Evolutionary conservation across 2,329 filamentous ascomycete genomes (phyloP).

Genomic region (Talaromyces amestolkiae): DNA sequence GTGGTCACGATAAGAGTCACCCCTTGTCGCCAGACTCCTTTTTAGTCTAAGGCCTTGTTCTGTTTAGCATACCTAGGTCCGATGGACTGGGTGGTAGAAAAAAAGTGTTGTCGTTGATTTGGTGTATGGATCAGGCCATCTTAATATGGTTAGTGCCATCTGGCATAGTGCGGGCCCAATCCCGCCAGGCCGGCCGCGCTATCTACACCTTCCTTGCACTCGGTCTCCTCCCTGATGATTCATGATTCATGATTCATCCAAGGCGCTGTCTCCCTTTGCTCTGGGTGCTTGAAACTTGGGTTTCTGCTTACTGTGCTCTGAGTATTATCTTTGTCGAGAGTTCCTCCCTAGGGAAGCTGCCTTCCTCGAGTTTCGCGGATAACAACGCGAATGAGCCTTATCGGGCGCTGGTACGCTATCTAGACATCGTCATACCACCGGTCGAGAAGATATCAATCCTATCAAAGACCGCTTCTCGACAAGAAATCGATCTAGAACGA

Average conservation of each 20-base stretch:
- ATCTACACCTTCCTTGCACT: conserved; percentile 4
- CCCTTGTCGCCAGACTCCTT: background rate
- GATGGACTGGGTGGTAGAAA: background rate
- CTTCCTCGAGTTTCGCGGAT: background rate
- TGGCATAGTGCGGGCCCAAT: background rate
- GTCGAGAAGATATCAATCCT: background rate
- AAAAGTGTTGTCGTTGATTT: background rate
- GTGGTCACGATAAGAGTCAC: background rate
- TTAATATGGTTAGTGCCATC: background rate
- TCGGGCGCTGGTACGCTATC: conserved; percentile 1
- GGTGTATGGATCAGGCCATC: background rate
- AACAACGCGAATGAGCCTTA: conserved; percentile 1
- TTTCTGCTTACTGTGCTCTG: background rate
- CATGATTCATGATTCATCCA: background rate
- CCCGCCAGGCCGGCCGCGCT: background rate
- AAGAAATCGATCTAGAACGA: background rate
- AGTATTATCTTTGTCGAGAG: background rate
- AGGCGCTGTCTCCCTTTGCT: background rate
- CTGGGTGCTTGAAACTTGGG: background rate
- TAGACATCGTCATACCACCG: background rate
- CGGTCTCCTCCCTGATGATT: background rate
- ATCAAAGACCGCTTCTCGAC: background rate
- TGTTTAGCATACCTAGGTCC: background rate
- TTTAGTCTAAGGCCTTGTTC: background rate
- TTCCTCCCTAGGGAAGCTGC: background rate